Evolutionary conservation across 2,329 filamentous ascomycete species (phyloP).

Genomic region (Daldinia sp.): DNA sequence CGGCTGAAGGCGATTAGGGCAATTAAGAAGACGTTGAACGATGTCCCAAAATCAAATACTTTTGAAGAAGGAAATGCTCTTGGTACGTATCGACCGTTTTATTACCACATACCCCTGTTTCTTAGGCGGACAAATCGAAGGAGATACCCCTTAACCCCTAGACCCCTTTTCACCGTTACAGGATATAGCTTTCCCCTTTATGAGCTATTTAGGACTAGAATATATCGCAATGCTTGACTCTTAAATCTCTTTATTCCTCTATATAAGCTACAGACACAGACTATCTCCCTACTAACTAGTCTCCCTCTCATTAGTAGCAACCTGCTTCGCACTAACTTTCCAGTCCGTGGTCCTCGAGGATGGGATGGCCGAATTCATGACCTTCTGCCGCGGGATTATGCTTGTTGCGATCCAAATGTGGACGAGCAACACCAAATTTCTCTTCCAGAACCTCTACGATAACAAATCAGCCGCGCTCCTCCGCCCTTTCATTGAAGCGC

Average conservation of each 20-base stretch:
- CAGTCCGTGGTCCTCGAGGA: slow-evolving; percentile 69
- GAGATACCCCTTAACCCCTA: background rate
- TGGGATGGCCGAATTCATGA: slow-evolving; percentile 71
- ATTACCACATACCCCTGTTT: background rate
- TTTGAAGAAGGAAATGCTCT: slow-evolving; percentile 70
- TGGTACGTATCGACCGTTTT: slow-evolving; percentile 17
- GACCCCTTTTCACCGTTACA: slow-evolving; percentile 3
- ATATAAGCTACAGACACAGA: background rate
- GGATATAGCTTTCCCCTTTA: background rate
- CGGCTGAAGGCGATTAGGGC: slow-evolving; percentile 73
- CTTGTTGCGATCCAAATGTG: slow-evolving; percentile 68
- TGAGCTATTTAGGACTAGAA: background rate
- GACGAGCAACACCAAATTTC: slow-evolving; percentile 60
- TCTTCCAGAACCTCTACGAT: slow-evolving; percentile 62
- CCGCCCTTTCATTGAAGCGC: slow-evolving; percentile 58
- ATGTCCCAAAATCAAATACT: slow-evolving; percentile 56
- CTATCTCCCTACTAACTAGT: background rate
- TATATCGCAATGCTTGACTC: background rate
- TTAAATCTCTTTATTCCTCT: background rate
- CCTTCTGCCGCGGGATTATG: slow-evolving; percentile 68
- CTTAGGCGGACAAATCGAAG: background rate
- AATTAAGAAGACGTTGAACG: slow-evolving; percentile 67
- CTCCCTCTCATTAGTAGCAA: slow-evolving; percentile 57
- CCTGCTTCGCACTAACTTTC: slow-evolving; percentile 70
- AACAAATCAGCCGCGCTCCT: slow-evolving; percentile 58